phyloP scores from a whole-genome alignment of 2,329 filamentous ascomycete species.

The Colletotrichum tropicale region DNA sequence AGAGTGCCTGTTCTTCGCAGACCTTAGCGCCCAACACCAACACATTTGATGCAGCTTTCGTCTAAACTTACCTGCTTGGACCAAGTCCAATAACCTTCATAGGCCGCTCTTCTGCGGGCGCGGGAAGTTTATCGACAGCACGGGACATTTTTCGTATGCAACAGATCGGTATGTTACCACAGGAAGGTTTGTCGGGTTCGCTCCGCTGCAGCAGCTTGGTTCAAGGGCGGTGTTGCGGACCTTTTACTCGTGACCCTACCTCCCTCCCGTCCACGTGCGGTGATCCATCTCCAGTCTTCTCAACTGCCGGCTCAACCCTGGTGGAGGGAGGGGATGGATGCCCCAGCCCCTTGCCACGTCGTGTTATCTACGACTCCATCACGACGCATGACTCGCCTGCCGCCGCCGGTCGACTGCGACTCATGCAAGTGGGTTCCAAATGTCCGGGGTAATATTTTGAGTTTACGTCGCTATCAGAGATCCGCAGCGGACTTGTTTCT shows the following conservation, averaged over 20 bases:
- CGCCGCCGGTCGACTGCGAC: not conserved
- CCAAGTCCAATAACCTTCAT: constrained; percentile 16
- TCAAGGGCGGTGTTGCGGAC: not conserved
- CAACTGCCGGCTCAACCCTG: not conserved
- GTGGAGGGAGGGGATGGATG: not conserved
- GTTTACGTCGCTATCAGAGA: not conserved
- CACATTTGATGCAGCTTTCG: not conserved
- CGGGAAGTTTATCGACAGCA: constrained; percentile 13
- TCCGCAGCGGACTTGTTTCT: not conserved
- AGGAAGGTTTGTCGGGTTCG: not conserved
- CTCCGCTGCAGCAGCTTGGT: not conserved
- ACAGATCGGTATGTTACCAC: not conserved
- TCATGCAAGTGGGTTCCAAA: constrained; percentile 4
- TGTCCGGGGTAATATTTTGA: not conserved
- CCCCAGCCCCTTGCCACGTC: not conserved
- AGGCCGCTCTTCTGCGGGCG: not conserved
- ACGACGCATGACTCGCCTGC: not conserved
- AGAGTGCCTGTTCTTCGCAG: constrained; percentile 37
- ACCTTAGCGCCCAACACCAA: not conserved
- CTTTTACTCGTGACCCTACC: not conserved
- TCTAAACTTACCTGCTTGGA: constrained; percentile 1
- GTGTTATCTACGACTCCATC: not conserved
- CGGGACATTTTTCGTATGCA: constrained; percentile 1
- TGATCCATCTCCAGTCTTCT: not conserved
- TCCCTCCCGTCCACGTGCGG: not conserved